Evolutionary conservation across 2,329 filamentous ascomycete genomes (phyloP).

Genomic region (Arthrobotrys entomopaga): DNA sequence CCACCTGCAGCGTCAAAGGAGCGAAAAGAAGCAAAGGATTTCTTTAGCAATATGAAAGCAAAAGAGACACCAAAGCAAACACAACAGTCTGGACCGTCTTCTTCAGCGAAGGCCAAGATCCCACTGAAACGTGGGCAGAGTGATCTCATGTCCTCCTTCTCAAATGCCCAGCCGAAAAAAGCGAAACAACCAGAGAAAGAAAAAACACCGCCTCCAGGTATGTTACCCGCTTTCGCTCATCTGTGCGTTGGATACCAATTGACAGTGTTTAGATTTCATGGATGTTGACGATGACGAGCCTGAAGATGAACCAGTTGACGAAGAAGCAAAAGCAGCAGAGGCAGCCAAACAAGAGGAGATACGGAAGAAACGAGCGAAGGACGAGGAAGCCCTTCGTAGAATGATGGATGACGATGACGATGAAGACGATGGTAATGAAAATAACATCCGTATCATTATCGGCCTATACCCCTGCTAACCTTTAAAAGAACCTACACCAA

Average conservation of each 20-base stretch:
- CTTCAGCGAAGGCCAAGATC: constrained; percentile 36
- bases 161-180: constrained; percentile 52
- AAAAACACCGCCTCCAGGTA: constrained; percentile 57
- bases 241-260: neutral
- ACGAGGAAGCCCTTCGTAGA: constrained; percentile 73
- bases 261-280: constrained; percentile 46
- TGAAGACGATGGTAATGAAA: constrained; percentile 63
- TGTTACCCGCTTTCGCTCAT: too few species aligned
- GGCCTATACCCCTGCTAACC: constrained; percentile 60
- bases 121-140: constrained; percentile 51
- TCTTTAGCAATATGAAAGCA: constrained; percentile 40
- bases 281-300: constrained; percentile 66
- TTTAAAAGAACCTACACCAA: constrained; percentile 30
- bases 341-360: constrained; percentile 58
- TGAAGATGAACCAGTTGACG: constrained; percentile 65
- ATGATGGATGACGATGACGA: constrained; percentile 79
- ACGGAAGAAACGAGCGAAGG: constrained; percentile 68
- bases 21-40: constrained; percentile 41
- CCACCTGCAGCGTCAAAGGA: constrained; percentile 24
- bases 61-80: constrained; percentile 32
- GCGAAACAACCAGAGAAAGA: constrained; percentile 61
- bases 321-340: constrained; percentile 59
- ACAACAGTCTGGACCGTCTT: constrained; percentile 16
- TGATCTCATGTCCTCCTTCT: constrained; percentile 52
- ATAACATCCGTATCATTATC: constrained; percentile 61